Base-by-base conservation (phyloP, 768 basidiomycete species). In the Suillus cothurnatus region DNA sequence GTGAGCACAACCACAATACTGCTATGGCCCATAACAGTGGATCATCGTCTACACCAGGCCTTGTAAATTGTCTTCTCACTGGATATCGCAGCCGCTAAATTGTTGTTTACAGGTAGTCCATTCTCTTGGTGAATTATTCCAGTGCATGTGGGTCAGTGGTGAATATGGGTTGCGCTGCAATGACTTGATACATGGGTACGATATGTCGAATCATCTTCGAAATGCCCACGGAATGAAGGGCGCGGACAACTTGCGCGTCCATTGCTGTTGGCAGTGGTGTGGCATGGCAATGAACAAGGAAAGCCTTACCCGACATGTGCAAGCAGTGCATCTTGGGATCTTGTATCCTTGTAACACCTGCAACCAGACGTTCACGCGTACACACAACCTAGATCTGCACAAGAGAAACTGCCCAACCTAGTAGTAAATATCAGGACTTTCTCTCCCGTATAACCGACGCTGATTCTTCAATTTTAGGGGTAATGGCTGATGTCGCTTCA, bases 301-400 rank as follows among this genome's bases (percentile, higher is more conserved):
- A 62, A 73, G 74, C 31, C 26, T 76, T 19, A 15, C 53, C 32
- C 39, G 74, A 0, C 74, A 75, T 32, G 64, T 77, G 2, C 67
- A 74, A 56, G 72, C 71, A 12, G 64, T 1, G 7, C 76, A 75
- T 36, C 68, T 75, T 3, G 61, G 38, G 11, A 70, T 64, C 45
- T 36, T 45, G 3, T 76, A 76, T 72, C 69, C 74, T 0, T 75
- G 74, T 26, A 62, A 72, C 0, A 68, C 9, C 5, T 75, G 74
- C 19, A 7, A 8, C 2, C 1, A 26, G 2, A 1, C 47, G 1
- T 75, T 72, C 61, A 77, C 66, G 4, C 76, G 74, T 6, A 58
- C 65, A 47, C 61, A 68, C 2, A 61, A 60, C 1, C 64, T 77
- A 69, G 63, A 72, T 0, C 0, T 28, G 2, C 75, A 77, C n/a